A percentile compares a stretch with the other conserved stretches of the same genome.
Conservation (phyloP, 768 basidiomycete species). For the Ephemerocybe angulata region DNA sequence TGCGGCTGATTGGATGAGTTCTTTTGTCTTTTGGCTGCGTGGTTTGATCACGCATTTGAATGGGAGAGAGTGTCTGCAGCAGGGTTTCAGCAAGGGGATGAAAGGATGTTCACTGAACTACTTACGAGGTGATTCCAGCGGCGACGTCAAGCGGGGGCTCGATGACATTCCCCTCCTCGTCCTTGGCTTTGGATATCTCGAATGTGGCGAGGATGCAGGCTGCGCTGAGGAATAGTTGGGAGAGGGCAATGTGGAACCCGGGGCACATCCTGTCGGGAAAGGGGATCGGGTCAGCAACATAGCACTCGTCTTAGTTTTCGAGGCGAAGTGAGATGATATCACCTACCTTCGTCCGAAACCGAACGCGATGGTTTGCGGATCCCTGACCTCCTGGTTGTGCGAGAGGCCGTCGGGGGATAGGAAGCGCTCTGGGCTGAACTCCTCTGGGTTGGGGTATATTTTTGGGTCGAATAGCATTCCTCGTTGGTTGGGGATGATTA, state of each 20-base stretch:
- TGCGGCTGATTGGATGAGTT: slow-evolving; percentile 1
- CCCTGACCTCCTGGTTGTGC: slow-evolving; percentile 22
- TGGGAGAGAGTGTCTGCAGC: slow-evolving; percentile 1
- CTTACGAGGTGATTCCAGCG: slow-evolving; percentile 3
- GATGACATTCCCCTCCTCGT: slow-evolving; percentile 21
- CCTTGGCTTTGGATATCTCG: slow-evolving; percentile 22
- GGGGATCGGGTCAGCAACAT: too few species aligned
- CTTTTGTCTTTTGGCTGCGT: slow-evolving; percentile 1
- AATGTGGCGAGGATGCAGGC: slow-evolving; percentile 31
- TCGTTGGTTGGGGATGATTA: slow-evolving; percentile 36
- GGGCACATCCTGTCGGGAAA: slow-evolving; percentile 32
- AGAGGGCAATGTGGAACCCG: slow-evolving; percentile 26
- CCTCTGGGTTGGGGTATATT: slow-evolving; percentile 30
- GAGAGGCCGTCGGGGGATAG: slow-evolving; percentile 34
- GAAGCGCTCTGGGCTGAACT: slow-evolving; percentile 48
- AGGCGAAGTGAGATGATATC: not conserved
- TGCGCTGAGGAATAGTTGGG: slow-evolving; percentile 24
- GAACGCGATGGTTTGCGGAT: slow-evolving; percentile 34
- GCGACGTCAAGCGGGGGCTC: slow-evolving; percentile 24
- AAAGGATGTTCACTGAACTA: not conserved
- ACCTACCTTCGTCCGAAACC: slow-evolving; percentile 39
- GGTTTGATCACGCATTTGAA: slow-evolving; percentile 7
- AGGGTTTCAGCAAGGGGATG: not conserved
- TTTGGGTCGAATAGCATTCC: slow-evolving; percentile 31
- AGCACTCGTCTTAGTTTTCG: too few species aligned